Evolutionary conservation across 805 yeast species (phyloP), one percentile per base, ranked within the genome.

Genomic region (Candida lessepsii): DNA sequence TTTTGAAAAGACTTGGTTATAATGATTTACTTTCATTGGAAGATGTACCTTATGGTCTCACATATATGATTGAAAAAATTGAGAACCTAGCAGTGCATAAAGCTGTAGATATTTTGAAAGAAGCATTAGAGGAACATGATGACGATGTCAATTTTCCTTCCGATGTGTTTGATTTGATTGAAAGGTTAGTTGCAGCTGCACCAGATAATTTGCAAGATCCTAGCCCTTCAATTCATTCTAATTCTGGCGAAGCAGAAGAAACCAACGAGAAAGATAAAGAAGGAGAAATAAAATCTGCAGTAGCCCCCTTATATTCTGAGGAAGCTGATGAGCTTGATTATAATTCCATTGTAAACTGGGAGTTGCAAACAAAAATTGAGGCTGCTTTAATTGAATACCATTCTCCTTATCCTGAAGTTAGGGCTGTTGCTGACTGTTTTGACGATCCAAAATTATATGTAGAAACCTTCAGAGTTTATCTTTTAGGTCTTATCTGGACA

Each of bases 341-440:
- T n/a, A 30, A 9, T 3, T 10, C 3, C 3, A 19, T 61, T 2
- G 74, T 72, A 27, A 67, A 78, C 9, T 59, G 66, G 65, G 46
- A 49, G 8, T 48, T 65, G 9, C 61, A 63, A 27, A 56, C 58
- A 27, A 60, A 57, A 42, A 50, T 65, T 15, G 67, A 70, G 39
- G 76, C 77, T 3, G 66, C 62, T 13, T 49, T 74, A 26, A 59
- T 55, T 9, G 59, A 57, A 10, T 61, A 44, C 45, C 69, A 65
- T 52, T 73, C 80, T 5, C 82, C 83, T 3, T 78, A 78, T 46
- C 81, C 83, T 1, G 86, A 80, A 49, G 81, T 80, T 9, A 57
- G 85, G 15, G 78, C 85, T 6, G 72, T 80, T 16, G 78, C 78
- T 11, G 78, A 76, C 9, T 73, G 79, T 8, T 60, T 49, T 33